Percentiles rank a stretch among this genome's conserved stretches.
Conservation (phyloP, 768 basidiomycete genomes). For the Paxillus rubicundulus region DNA sequence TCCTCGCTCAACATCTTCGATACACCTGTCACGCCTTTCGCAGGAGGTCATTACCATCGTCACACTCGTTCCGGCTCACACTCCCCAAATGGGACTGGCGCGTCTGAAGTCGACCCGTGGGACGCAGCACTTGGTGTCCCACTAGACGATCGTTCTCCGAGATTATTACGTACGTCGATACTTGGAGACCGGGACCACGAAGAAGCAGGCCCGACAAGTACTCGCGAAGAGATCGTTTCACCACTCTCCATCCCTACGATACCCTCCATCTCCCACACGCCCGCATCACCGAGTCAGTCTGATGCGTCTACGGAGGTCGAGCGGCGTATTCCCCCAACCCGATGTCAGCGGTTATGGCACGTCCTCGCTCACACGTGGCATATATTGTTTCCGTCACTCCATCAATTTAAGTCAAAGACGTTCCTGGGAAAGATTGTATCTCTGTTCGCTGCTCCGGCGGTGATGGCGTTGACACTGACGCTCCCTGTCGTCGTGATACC, state of each 20-base stretch:
- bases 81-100: slow-evolving; percentile 24
- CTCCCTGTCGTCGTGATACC: slow-evolving; percentile 83
- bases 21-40: slow-evolving; percentile 64
- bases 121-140: slow-evolving; percentile 50
- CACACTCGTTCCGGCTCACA: slow-evolving; percentile 31
- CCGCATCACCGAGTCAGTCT: slow-evolving; percentile 42
- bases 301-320: slow-evolving; percentile 46
- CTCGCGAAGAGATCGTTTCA: slow-evolving; percentile 11
- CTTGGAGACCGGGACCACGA: slow-evolving; percentile 14
- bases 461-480: slow-evolving; percentile 82
- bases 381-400: slow-evolving; percentile 83
- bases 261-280: slow-evolving; percentile 58
- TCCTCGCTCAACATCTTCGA: slow-evolving; percentile 65
- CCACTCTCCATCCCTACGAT: slow-evolving; percentile 33
- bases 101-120: slow-evolving; percentile 44
- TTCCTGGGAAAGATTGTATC: slow-evolving; percentile 68
- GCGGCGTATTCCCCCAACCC: slow-evolving; percentile 39
- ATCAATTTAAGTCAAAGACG: slow-evolving; percentile 68
- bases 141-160: slow-evolving; percentile 49
- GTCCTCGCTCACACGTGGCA: slow-evolving; percentile 46
- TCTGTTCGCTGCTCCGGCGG: slow-evolving; percentile 82
- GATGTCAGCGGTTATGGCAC: slow-evolving; percentile 35
- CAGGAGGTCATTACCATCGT: slow-evolving; percentile 69
- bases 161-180: slow-evolving; percentile 31
- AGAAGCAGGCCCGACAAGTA: slow-evolving; percentile 4